phyloP scores from a whole-genome alignment of 1,284 basidiomycete genomes.

The Trametes hirsuta region DNA sequence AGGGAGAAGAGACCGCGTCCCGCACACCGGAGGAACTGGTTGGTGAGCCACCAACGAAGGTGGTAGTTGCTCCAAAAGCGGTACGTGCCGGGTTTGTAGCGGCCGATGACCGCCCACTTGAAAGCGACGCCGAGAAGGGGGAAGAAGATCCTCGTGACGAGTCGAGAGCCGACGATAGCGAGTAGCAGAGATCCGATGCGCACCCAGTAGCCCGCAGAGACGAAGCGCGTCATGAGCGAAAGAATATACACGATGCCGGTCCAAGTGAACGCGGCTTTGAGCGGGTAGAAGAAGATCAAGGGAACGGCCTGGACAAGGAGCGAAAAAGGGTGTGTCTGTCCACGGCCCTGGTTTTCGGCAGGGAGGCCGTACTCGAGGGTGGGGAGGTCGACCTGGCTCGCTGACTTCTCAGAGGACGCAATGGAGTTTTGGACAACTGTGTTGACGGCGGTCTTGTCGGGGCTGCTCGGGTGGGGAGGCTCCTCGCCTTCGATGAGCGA shows the following conservation, averaged over 20 bases:
- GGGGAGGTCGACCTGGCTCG: conserved; percentile 18
- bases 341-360: conserved; percentile 31
- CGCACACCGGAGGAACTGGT: conserved; percentile 42
- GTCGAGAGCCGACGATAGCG: conserved; percentile 39
- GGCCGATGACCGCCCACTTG: conserved; percentile 50
- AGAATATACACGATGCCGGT: conserved; percentile 26
- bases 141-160: conserved; percentile 36
- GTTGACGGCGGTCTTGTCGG: conserved; percentile 24
- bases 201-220: conserved; percentile 38
- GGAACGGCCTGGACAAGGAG: conserved; percentile 47
- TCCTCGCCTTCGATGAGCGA: conserved; percentile 37
- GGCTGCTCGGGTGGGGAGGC: conserved; percentile 2
- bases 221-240: conserved; percentile 28
- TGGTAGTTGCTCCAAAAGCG: conserved; percentile 43
- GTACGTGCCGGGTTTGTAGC: conserved; percentile 45
- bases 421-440: conserved; percentile 10
- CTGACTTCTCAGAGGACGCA: conserved; percentile 14
- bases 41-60: conserved; percentile 52
- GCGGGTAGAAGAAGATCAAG: conserved; percentile 45
- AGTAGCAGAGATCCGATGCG: conserved; percentile 38
- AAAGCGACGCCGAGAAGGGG: conserved; percentile 43
- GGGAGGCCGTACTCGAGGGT: conserved; percentile 11
- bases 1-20: conserved; percentile 47
- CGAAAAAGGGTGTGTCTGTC: conserved; percentile 42
- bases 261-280: conserved; percentile 47